These are phyloP conservation scores for Xylaria castorea DNA, from an alignment of 495 filamentous ascomycete genomes.

Conservation along the genomic window DNA sequence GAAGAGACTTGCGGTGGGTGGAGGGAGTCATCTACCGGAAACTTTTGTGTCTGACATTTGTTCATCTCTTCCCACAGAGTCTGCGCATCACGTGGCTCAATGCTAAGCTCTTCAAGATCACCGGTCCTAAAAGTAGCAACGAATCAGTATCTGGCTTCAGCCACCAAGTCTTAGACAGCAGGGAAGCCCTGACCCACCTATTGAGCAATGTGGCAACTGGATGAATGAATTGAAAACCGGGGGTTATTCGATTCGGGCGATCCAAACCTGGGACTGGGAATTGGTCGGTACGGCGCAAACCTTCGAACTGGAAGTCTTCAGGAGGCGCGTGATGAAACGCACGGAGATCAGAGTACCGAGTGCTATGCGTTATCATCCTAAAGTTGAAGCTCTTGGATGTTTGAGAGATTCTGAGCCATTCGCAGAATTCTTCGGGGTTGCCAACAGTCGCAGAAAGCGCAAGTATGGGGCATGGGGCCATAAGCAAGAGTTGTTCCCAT, in stretches of 20 bases:
- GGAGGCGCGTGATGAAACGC: slow-evolving; percentile 69
- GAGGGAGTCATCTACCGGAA: slow-evolving; percentile 54
- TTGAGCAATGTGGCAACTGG: slow-evolving; percentile 69
- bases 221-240: slow-evolving; percentile 67
- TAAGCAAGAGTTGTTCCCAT: slow-evolving; percentile 80
- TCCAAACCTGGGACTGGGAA: slow-evolving; percentile 47
- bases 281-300: slow-evolving; percentile 45
- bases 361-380: slow-evolving; percentile 66
- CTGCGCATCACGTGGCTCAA: slow-evolving; percentile 76
- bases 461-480: slow-evolving; percentile 79
- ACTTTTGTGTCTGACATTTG: slow-evolving; percentile 54
- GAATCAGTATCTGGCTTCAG: not conserved
- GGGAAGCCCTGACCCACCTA: slow-evolving; percentile 39
- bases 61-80: slow-evolving; percentile 67
- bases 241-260: slow-evolving; percentile 47
- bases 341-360: slow-evolving; percentile 75
- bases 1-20: slow-evolving; percentile 54
- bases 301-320: slow-evolving; percentile 60
- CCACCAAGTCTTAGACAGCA: not conserved
- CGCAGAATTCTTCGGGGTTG: slow-evolving; percentile 72
- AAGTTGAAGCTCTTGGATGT: slow-evolving; percentile 56
- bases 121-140: slow-evolving; percentile 54
- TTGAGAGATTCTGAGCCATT: slow-evolving; percentile 71
- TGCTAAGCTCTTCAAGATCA: slow-evolving; percentile 60
- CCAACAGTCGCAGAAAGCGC: slow-evolving; percentile 82